phyloP scores from a whole-genome alignment of 2,329 filamentous ascomycete species.

The Alternaria sp. region DNA sequence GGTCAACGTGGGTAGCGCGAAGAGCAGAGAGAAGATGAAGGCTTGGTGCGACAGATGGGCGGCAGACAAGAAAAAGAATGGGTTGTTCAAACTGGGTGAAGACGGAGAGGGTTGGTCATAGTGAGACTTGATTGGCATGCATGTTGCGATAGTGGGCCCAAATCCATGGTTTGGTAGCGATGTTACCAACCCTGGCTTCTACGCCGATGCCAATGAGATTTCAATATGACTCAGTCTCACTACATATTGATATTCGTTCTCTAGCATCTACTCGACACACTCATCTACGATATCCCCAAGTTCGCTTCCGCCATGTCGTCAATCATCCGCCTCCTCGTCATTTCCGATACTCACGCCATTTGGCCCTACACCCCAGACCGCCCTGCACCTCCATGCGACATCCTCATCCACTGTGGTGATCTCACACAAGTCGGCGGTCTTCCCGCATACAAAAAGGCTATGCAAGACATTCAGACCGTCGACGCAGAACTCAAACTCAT shows the following conservation, averaged over 20 bases:
- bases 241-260: background rate
- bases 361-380: background rate
- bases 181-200: background rate
- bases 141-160: background rate
- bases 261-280: background rate
- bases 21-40: conserved; percentile 70
- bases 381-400: background rate
- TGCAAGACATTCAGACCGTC: background rate
- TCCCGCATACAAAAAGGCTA: background rate
- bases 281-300: background rate
- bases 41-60: conserved; percentile 70
- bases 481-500: background rate
- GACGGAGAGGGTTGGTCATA: conserved; percentile 19
- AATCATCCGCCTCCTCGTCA: background rate
- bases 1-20: conserved; percentile 78
- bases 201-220: background rate
- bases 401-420: background rate
- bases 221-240: background rate
- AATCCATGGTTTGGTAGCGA: background rate
- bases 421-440: background rate
- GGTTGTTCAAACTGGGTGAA: conserved; percentile 55
- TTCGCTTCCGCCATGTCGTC: background rate
- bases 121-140: background rate
- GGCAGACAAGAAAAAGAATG: conserved; percentile 66
- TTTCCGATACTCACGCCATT: background rate